Conservation (phyloP, 2,329 filamentous ascomycete genomes). For the Cladosporium sp. region DNA sequence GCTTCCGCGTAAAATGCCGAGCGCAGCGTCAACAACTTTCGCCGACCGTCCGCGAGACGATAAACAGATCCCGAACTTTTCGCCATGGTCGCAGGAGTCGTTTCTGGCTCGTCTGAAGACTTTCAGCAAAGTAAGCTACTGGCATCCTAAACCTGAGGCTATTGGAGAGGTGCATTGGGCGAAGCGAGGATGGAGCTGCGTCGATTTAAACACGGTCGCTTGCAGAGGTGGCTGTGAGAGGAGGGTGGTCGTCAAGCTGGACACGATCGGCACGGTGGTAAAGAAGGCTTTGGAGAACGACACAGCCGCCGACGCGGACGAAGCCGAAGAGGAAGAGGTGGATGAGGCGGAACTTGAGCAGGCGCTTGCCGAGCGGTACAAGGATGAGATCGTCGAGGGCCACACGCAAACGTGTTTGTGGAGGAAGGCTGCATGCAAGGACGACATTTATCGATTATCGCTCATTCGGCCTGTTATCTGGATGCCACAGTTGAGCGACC, state of each 20-base stretch:
- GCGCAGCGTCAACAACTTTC: conserved; percentile 16
- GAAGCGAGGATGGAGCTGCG: conserved; percentile 84
- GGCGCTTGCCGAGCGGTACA: conserved; percentile 70
- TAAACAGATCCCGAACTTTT: conserved; percentile 60
- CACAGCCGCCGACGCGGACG: conserved; percentile 18
- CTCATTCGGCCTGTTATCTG: conserved; percentile 32
- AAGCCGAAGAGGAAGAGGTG: conserved; percentile 43
- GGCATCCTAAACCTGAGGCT: conserved; percentile 83
- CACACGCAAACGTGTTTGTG: conserved; percentile 81
- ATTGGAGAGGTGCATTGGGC: conserved; percentile 93
- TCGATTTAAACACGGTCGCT: conserved; percentile 72
- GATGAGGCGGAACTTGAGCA: conserved; percentile 40
- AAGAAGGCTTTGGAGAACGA: neutral
- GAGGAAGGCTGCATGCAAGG: conserved; percentile 81
- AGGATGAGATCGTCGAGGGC: conserved; percentile 62
- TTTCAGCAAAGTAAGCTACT: conserved; percentile 84
- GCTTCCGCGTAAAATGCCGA: conserved; percentile 28
- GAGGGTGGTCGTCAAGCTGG: conserved; percentile 74
- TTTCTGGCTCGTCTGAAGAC: conserved; percentile 77
- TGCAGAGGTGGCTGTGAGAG: conserved; percentile 77
- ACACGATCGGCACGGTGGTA: conserved; percentile 40
- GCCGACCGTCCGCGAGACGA: conserved; percentile 12
- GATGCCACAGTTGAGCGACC: conserved; percentile 28
- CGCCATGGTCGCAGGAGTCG: conserved; percentile 75
- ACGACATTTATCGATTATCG: conserved; percentile 57